Conservation (phyloP, 257 asterid species). For the Nicotiana noctiflora region DNA sequence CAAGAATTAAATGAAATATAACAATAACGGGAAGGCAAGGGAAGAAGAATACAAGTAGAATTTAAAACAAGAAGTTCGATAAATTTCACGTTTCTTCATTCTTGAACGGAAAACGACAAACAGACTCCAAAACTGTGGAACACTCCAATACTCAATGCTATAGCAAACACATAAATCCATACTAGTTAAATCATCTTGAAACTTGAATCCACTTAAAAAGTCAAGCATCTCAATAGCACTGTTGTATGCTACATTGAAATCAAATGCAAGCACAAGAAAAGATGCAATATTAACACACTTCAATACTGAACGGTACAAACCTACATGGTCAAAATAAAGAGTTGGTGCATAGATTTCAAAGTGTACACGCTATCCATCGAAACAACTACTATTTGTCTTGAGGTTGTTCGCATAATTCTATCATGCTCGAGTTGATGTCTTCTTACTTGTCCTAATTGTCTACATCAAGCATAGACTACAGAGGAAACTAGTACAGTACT, state of each 20-base stretch:
- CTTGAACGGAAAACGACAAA: not conserved
- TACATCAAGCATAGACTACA: not conserved
- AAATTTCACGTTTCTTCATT: not conserved
- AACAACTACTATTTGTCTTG: not conserved
- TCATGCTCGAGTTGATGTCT: not conserved
- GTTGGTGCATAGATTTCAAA: not conserved
- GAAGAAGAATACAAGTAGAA: not conserved
- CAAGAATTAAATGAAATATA: not conserved
- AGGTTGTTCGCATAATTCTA: not conserved
- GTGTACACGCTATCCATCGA: not conserved
- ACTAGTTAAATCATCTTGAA: not conserved
- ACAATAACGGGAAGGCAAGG: not conserved
- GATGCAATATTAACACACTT: not conserved
- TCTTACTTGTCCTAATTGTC: not conserved
- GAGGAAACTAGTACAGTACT: not conserved
- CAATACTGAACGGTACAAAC: not conserved
- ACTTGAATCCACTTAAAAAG: not conserved
- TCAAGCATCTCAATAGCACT: not conserved
- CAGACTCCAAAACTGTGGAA: not conserved
- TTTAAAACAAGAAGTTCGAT: not conserved
- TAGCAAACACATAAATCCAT: not conserved
- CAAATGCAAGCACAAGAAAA: not conserved
- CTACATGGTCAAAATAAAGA: not conserved
- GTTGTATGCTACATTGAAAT: not conserved
- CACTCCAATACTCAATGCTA: not conserved